Conservation (phyloP, 169 alveolate genomes). For the Haemoproteus tartakovskyi region DNA sequence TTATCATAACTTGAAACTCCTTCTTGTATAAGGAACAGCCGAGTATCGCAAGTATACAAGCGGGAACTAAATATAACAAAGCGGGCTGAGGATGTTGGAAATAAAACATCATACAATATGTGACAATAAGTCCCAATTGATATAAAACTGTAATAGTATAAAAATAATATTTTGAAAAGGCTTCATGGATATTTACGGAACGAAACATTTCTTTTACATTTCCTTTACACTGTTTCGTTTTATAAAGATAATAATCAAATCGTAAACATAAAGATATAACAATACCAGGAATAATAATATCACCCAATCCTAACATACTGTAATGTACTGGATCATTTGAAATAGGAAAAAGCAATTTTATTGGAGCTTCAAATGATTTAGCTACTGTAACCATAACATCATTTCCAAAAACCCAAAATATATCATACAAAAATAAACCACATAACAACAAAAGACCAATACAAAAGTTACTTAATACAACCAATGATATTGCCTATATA, state of each 20-base stretch:
- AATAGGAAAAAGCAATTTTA: conserved; percentile 87
- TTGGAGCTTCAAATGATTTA: conserved; percentile 88
- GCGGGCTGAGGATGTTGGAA: conserved; percentile 90
- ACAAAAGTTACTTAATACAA: conserved; percentile 47
- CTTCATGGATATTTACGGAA: conserved; percentile 45
- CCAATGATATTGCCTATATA: conserved; percentile 60
- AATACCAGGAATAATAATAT: conserved; percentile 93
- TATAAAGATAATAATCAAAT: conserved; percentile 78
- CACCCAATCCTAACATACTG: conserved; percentile 92
- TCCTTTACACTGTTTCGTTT: conserved; percentile 43
- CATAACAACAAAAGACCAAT: too few relatives aligned
- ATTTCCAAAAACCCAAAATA: conserved; percentile 94
- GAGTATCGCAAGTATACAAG: conserved; percentile 74
- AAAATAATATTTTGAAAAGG: conserved; percentile 48
- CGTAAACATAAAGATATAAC: conserved; percentile 87
- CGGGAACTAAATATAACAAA: conserved; percentile 88
- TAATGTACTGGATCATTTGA: conserved; percentile 74
- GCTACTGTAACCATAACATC: conserved; percentile 94
- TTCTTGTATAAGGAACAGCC: conserved; percentile 60
- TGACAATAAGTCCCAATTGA: conserved; percentile 81
- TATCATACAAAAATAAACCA: conserved; percentile 90
- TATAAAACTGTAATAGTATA: conserved; percentile 79
- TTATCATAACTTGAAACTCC: conserved; percentile 48
- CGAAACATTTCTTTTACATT: conserved; percentile 59
- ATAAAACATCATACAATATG: conserved; percentile 83